phyloP scores from a whole-genome alignment of 495 filamentous ascomycete genomes.

The Penicillium robsamsonii region DNA sequence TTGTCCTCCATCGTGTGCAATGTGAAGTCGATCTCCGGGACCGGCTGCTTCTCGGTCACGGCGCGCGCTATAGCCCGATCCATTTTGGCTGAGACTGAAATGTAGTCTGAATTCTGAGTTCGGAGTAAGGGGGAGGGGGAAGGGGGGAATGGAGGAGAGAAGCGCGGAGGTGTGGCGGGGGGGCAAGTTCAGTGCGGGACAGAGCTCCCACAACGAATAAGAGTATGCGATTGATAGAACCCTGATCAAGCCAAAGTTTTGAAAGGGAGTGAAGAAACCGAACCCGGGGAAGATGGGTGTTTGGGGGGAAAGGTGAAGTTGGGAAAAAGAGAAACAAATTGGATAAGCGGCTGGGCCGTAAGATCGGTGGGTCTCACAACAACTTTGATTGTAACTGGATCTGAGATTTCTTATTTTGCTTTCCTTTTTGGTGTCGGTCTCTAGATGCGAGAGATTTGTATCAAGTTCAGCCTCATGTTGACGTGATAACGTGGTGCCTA shows the following conservation, averaged over 20 bases:
- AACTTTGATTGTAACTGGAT: slow-evolving; percentile 1
- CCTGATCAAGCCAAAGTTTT: neutral
- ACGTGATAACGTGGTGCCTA: neutral
- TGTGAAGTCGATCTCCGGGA: slow-evolving; percentile 97
- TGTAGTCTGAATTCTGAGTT: slow-evolving; percentile 2
- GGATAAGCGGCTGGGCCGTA: slow-evolving; percentile 23
- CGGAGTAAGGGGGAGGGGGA: slow-evolving; percentile 23
- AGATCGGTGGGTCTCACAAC: slow-evolving; percentile 11
- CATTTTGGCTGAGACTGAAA: slow-evolving; percentile 32
- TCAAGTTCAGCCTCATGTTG: slow-evolving; percentile 1
- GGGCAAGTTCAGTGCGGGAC: slow-evolving; percentile 18
- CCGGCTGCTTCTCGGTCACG: slow-evolving; percentile 85
- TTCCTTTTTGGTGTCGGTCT: neutral
- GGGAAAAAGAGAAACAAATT: slow-evolving; percentile 33
- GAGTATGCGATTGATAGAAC: slow-evolving; percentile 7
- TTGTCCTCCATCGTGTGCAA: slow-evolving; percentile 98
- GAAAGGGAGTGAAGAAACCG: neutral
- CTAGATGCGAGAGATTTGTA: neutral
- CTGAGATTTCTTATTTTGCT: neutral
- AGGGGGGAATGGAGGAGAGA: slow-evolving; percentile 15
- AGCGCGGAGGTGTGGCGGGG: slow-evolving; percentile 25
- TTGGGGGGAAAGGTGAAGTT: slow-evolving; percentile 4
- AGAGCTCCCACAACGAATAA: slow-evolving; percentile 17
- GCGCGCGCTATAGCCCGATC: slow-evolving; percentile 60
- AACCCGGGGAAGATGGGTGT: neutral